Evolutionary conservation across 352 stramenopile species (phyloP).

Genomic region (Phytopythium cucurbitacearum): DNA sequence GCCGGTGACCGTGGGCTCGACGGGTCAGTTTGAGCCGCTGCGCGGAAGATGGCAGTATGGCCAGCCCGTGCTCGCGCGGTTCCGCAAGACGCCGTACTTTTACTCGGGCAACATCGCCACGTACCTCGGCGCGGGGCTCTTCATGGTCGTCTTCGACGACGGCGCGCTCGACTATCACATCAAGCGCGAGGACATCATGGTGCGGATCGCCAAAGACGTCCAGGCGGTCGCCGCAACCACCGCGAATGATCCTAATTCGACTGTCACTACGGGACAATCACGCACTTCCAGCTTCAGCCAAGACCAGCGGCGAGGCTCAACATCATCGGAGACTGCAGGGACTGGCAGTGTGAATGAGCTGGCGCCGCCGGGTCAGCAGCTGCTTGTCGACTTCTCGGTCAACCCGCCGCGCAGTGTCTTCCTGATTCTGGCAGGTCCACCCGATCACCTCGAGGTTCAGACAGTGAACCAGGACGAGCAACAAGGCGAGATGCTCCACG

Average conservation of each 20-base stretch:
- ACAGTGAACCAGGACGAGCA: not conserved
- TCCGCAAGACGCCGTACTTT: constrained; percentile 72
- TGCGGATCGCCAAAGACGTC: constrained; percentile 15
- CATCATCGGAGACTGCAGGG: constrained; percentile 2
- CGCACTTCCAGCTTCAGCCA: not conserved
- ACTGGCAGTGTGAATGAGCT: constrained; percentile 4
- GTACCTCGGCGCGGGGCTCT: constrained; percentile 56
- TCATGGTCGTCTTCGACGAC: constrained; percentile 82
- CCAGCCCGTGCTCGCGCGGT: constrained; percentile 58
- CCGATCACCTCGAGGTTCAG: constrained; percentile 2
- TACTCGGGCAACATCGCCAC: constrained; percentile 77
- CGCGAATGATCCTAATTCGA: not conserved
- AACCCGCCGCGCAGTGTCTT: constrained; percentile 28
- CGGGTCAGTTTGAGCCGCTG: constrained; percentile 46
- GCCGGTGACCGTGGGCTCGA: not conserved
- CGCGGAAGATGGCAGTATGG: constrained; percentile 57
- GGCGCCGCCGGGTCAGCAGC: constrained; percentile 12
- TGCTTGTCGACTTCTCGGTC: constrained; percentile 52
- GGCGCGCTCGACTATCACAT: constrained; percentile 69
- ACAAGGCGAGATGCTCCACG: constrained; percentile 5
- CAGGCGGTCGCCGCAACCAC: not conserved
- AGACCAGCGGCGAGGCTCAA: constrained; percentile 6
- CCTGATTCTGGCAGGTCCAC: constrained; percentile 19
- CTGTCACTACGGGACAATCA: not conserved
- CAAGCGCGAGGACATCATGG: constrained; percentile 59